These are phyloP conservation scores for Mortierella sp. DNA, from an alignment of 371 early-diverging fungal species.

Conservation along the genomic window DNA sequence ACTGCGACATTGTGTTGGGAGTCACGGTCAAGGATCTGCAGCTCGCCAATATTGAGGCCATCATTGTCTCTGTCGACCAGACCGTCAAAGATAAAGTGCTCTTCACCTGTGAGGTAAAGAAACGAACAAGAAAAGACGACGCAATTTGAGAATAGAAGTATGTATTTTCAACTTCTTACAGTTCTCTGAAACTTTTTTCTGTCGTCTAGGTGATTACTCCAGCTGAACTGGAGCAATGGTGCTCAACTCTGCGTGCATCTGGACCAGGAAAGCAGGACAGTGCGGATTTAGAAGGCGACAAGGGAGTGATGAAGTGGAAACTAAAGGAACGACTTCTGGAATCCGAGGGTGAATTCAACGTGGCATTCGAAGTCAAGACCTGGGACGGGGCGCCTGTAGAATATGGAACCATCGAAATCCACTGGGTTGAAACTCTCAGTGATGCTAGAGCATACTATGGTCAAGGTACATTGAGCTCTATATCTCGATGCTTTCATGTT, in stretches of 20 bases:
- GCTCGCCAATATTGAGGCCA: background rate
- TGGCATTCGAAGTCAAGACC: background rate
- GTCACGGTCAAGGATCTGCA: background rate
- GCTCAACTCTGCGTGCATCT: background rate
- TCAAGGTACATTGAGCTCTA: background rate
- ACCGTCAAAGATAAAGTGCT: background rate
- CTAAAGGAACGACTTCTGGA: background rate
- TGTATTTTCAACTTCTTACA: too few relatives aligned
- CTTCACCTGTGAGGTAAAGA: slow-evolving; percentile 3
- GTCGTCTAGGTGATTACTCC: background rate
- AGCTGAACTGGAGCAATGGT: background rate
- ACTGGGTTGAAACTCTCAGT: background rate
- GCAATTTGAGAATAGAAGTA: too few relatives aligned
- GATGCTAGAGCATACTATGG: background rate
- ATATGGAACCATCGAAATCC: background rate
- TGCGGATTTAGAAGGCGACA: background rate
- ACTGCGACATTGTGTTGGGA: background rate
- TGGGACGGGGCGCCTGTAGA: background rate
- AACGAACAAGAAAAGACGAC: too few relatives aligned
- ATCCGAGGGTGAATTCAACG: background rate
- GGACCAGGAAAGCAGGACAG: too few relatives aligned
- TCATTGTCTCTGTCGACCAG: background rate
- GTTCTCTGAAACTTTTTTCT: too few relatives aligned
- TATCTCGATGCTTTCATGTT: background rate
- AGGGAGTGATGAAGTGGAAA: background rate